Evolutionary conservation across 140 eudicot species (phyloP), one percentile per base, ranked within the genome.

Genomic region (Bidens hawaiensis): DNA sequence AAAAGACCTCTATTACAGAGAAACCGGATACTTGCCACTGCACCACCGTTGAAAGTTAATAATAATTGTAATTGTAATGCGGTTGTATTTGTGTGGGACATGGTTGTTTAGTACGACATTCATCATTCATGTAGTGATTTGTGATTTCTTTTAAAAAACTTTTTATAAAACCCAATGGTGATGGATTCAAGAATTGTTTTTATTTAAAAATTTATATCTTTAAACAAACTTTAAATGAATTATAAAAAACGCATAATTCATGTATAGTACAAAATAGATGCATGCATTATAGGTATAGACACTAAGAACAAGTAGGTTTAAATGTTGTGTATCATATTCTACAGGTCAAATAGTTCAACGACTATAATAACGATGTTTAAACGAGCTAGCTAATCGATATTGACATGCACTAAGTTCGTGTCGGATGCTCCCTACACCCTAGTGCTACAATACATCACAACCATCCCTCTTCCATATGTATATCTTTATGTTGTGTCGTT

Each of bases 361-460:
- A n/a, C n/a, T n/a, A n/a, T 36, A 8, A 36, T n/a, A 36, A 36
- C 43, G 10, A 47, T 47, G 54, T 52, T 52, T 3, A 19, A 4
- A 25, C 1, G 11, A 53, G 60, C 26, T 53, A 53, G 60, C 19
- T 53, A 53, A 25, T 53, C 23, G 60, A 53, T 53, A 5, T 53
- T n/a, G 36, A 52, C 60, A 53, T 53, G 22, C 40, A 52, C 14
- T 18, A 52, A 13, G 60, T 52, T 16, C 25, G 30, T 50, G 57
- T 50, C 57, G 31, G 31, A 50, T 50, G 30, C 12, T 50, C 23
- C 8, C n/a, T n/a, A n/a, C n/a, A n/a, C n/a, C n/a, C 0, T 50
- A 7, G 16, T 50, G 30, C 16, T 21, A 50, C 16, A 2, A 10
- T 21, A 26, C 60, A n/a, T 31, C 38, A 53, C 60, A 53, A 53